These are phyloP conservation scores for Endoconidiophora laricicola DNA, from an alignment of 2,329 filamentous ascomycete species.

Conservation along the genomic window DNA sequence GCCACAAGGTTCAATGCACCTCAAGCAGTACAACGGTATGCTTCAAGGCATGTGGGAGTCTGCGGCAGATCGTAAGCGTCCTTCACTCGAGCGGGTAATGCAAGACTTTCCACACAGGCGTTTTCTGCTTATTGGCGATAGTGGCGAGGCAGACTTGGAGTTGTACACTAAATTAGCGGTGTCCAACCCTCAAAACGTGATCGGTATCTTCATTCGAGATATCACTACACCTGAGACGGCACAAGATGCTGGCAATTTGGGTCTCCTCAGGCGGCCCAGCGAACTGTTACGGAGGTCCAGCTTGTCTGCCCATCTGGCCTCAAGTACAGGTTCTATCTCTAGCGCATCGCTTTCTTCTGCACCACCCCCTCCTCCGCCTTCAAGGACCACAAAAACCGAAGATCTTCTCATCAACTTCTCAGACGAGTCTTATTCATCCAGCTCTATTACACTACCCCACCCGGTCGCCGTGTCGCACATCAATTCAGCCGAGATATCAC, in stretches of 20 bases:
- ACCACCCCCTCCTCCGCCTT: background rate
- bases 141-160: conserved; percentile 89
- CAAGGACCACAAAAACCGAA: conserved; percentile 27
- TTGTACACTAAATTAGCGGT: conserved; percentile 90
- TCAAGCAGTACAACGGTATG: conserved; percentile 96
- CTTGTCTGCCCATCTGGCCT: background rate
- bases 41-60: conserved; percentile 96
- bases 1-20: conserved; percentile 75
- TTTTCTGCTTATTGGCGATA: conserved; percentile 88
- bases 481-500: background rate
- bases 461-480: background rate
- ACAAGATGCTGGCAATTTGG: conserved; percentile 16
- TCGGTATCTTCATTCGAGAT: conserved; percentile 86
- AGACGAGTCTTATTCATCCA: conserved; percentile 20
- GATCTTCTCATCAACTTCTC: conserved; percentile 42
- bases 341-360: background rate
- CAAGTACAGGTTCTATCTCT: background rate
- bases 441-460: background rate
- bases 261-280: background rate
- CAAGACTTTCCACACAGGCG: conserved; percentile 72
- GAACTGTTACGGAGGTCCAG: conserved; percentile 1
- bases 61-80: conserved; percentile 85
- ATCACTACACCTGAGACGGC: conserved; percentile 59
- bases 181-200: conserved; percentile 64
- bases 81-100: conserved; percentile 69